Evolutionary conservation across 176 grass and related monocot genomes (phyloP), one percentile per base, ranked within the genome.

Genomic region (Cenchrus fungigraminus): DNA sequence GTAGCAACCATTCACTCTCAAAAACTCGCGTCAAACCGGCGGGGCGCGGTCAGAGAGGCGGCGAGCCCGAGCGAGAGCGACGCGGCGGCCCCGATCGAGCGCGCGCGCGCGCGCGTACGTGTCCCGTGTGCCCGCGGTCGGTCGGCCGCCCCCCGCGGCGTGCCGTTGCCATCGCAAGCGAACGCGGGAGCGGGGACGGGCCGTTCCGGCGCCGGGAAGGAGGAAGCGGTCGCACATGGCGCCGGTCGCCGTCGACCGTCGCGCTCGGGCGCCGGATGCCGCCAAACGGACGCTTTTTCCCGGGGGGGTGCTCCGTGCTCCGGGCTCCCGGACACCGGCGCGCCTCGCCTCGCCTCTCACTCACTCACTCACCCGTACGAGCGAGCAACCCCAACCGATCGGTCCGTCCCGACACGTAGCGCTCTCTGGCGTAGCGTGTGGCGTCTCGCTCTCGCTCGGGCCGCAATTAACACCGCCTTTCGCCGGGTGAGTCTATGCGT

Each of bases 171-270:
- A 51, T 51, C 5, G 4, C 15, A 56, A 19, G 54, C 54, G 54
- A 56, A 56, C 56, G 56, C 46, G 37, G 37, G 37, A 40, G 25
- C 25, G 25, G 37, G 37, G 37, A 4, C 5, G 25, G 63, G 15
- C 3, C 52, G 17, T 82, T 82, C 15, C 79, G 79, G 83, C 88
- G 78, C 83, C 78, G 78, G 8, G 12, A 57, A 77, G 7, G 19
- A 63, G 15, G 83, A 86, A 77, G 34, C 56, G 34, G 83, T 81
- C 76, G 65, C 31, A 43, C 74, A 40, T 14, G 25, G 25, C 25
- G 65, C 22, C 74, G 65, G 86, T 78, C 74, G 86, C 73, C 65
- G 79, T 83, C 79, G 72, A 4, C 40, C 31, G 67, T 86, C 76
- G 58, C 77, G 22, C 49, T 82, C 71, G 20, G 57, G 66, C 66